Conservation (phyloP, 164 flowering plant species). For the Nymphaea colorata region DNA sequence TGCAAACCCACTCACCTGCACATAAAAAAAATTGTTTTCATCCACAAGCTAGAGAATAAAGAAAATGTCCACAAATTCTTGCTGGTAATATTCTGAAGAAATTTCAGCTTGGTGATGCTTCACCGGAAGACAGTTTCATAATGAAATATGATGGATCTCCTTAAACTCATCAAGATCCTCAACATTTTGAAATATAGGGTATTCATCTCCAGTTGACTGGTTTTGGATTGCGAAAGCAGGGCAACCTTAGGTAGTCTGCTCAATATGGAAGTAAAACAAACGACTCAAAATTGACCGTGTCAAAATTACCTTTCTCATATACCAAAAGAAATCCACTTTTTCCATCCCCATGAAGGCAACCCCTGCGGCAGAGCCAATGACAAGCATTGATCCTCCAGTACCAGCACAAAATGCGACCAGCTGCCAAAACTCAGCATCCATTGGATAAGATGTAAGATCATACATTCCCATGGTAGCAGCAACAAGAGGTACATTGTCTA, state of each 20-base stretch:
- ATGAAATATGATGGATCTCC: neutral
- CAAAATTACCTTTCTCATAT: slow-evolving; percentile 65
- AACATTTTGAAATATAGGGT: neutral
- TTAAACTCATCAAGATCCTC: neutral
- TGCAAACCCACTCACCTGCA: slow-evolving; percentile 94
- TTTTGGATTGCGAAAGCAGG: neutral
- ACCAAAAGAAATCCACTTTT: slow-evolving; percentile 96
- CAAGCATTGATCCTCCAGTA: slow-evolving; percentile 94
- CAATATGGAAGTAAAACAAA: no score
- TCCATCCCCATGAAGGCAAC: slow-evolving; percentile 99
- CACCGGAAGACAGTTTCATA: neutral
- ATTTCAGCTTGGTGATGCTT: no score
- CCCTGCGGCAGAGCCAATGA: slow-evolving; percentile 99
- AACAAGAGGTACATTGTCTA: slow-evolving; percentile 94
- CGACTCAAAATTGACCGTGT: neutral
- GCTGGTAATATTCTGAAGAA: neutral
- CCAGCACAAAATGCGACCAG: slow-evolving; percentile 89
- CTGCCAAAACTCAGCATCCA: slow-evolving; percentile 95
- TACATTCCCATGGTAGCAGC: slow-evolving; percentile 99
- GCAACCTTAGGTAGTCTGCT: neutral
- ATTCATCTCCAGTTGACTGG: neutral
- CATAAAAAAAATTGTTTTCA: neutral
- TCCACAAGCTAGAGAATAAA: neutral
- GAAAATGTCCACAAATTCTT: neutral
- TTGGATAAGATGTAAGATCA: slow-evolving; percentile 70